Percentiles rank a stretch among this genome's conserved stretches.
Conservation (phyloP, 495 filamentous ascomycete genomes). For the Penicillium verhagenii region DNA sequence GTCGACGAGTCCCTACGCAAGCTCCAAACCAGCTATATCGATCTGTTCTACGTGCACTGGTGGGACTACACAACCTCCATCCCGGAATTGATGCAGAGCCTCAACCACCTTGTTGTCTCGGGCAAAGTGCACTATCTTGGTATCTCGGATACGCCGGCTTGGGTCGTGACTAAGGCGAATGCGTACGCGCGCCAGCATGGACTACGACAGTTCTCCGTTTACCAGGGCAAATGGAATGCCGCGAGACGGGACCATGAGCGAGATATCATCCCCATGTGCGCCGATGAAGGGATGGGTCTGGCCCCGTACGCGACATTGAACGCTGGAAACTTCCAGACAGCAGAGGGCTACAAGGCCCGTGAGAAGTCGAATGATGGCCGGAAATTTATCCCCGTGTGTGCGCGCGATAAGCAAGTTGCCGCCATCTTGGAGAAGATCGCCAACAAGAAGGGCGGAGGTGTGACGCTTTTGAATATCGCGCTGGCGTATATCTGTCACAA, state of each 20-base stretch:
- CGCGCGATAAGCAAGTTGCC: constrained; percentile 39
- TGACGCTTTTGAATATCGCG: constrained; percentile 63
- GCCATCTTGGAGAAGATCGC: constrained; percentile 53
- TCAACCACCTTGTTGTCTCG: constrained; percentile 56
- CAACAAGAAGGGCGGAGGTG: constrained; percentile 41
- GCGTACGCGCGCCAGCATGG: constrained; percentile 29
- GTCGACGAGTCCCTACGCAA: constrained; percentile 57
- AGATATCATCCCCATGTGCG: constrained; percentile 37
- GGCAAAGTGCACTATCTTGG: constrained; percentile 74
- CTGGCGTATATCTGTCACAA: constrained; percentile 75
- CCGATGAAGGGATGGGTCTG: constrained; percentile 37
- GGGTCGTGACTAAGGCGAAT: constrained; percentile 39
- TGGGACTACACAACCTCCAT: constrained; percentile 66
- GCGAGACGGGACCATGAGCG: constrained; percentile 28
- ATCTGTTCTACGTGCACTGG: constrained; percentile 70
- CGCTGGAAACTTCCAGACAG: constrained; percentile 2
- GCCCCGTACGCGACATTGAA: constrained; percentile 49
- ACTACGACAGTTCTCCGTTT: constrained; percentile 24
- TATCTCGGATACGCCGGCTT: constrained; percentile 60
- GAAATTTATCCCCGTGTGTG: neutral
- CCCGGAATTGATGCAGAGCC: constrained; percentile 66
- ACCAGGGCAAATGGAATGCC: constrained; percentile 31
- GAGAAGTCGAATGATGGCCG: neutral
- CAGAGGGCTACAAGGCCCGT: neutral
- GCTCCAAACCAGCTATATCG: constrained; percentile 65